Base-by-base conservation (phyloP, 176 grass and related monocot genomes). In the Puccinellia tenuiflora region DNA sequence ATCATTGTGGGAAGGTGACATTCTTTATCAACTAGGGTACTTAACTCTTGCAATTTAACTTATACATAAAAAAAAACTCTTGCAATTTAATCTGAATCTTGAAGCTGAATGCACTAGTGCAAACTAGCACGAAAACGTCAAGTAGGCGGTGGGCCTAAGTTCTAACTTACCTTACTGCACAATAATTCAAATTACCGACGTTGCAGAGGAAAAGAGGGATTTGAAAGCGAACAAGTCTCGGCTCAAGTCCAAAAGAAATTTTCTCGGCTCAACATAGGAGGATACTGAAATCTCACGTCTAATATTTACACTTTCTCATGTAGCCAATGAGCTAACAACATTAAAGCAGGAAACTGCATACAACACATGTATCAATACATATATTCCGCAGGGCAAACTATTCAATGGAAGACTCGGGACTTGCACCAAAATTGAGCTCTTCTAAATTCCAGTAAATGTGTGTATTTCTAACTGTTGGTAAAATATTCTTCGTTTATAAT, bases 341-440 rank as follows among this genome's bases (percentile, higher is more conserved):
- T 15, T 25, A 42, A 55, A 37, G 35, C 2, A 13, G 9, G 42
- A 34, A 18, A 9, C 31, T 18, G n/a, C 8, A 31, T 84, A 63
- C 45, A 73, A 38, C 48, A 78, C 30, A 63, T 37, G 73, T 66
- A 90, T 79, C 68, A 73, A 30, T 12, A 86, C 64, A 17, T 7
- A 37, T 12, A 33, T 47, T 33, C 16, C 10, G 0, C 8, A 3
- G 50, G 57, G 59, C 8, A 29, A 72, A 77, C 61, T 84, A 9
- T 71, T 79, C 52, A 14, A 33, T 31, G 29, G 52, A 59, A 48
- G 29, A n/a, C 46, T 71, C 62, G 43, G 21, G 33, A 52, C 26
- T 5, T 9, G 45, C 9, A 34, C 25, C 70, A 90, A 86, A 86
- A 86, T 33, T 82, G 72, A 78, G 73, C 26, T 5, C 22, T 77